Conservation (phyloP, 805 yeast genomes). For the Ogataea thermomethanolica region DNA sequence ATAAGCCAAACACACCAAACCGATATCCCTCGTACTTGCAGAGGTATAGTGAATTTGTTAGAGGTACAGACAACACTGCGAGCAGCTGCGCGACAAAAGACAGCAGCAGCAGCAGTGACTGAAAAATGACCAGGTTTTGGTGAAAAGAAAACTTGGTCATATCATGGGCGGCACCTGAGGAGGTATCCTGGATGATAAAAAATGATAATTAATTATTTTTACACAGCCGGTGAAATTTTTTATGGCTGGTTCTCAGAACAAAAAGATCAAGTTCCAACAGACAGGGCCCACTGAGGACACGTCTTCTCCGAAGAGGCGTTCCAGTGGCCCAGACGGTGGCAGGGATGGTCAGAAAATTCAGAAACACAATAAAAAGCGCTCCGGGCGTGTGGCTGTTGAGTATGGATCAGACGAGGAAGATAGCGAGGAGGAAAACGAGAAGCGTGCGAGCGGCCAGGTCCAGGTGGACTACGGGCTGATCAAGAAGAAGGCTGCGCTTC, state of each 20-base stretch:
- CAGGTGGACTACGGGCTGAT: conserved; percentile 21
- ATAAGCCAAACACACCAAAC: conserved; percentile 73
- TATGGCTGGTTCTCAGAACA: conserved; percentile 22
- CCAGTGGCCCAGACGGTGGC: background rate
- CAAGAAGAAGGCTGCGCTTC: conserved; percentile 38
- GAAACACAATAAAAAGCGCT: background rate
- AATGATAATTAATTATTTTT: background rate
- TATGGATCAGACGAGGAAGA: conserved; percentile 9
- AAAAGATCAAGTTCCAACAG: conserved; percentile 22
- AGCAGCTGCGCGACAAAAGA: conserved; percentile 57
- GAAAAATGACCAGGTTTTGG: conserved; percentile 19
- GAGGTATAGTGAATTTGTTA: conserved; percentile 46
- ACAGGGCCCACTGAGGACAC: conserved; percentile 6
- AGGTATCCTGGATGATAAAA: background rate
- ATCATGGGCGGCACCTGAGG: background rate
- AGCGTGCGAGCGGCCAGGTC: conserved; percentile 21
- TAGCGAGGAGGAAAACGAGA: conserved; percentile 24
- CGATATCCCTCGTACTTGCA: conserved; percentile 46
- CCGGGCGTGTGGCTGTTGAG: conserved; percentile 11
- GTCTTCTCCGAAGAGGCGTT: background rate
- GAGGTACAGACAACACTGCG: conserved; percentile 59
- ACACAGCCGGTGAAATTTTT: conserved; percentile 9
- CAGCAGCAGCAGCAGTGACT: conserved; percentile 35
- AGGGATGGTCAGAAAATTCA: background rate
- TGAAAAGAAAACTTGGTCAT: conserved; percentile 12